phyloP scores from a whole-genome alignment of 768 basidiomycete genomes.

The Pleurotus djamor region DNA sequence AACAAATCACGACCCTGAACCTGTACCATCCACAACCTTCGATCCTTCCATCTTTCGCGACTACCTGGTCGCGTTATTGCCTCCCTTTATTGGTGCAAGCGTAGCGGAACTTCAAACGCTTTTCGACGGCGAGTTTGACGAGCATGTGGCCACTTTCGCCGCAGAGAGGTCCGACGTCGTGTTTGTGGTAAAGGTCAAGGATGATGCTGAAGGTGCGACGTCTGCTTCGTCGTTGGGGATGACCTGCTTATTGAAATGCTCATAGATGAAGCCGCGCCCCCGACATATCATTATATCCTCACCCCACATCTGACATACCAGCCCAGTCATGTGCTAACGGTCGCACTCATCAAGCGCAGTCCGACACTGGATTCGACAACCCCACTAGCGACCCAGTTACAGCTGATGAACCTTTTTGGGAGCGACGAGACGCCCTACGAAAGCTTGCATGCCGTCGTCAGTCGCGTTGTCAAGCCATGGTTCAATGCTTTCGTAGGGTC shows the following conservation, averaged over 20 bases:
- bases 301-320: slow-evolving; percentile 79
- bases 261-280: slow-evolving; percentile 52
- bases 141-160: slow-evolving; percentile 74
- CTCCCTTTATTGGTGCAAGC: slow-evolving; percentile 77
- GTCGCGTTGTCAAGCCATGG: slow-evolving; percentile 95
- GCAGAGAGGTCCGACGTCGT: slow-evolving; percentile 73
- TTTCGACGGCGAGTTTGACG: slow-evolving; percentile 74
- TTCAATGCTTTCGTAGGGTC: slow-evolving; percentile 97
- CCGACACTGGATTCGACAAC: slow-evolving; percentile 77
- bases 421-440: slow-evolving; percentile 93
- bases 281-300: slow-evolving; percentile 65
- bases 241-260: slow-evolving; percentile 7
- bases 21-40: slow-evolving; percentile 39
- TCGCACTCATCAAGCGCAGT: slow-evolving; percentile 93
- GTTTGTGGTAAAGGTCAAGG: slow-evolving; percentile 79
- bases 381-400: slow-evolving; percentile 83
- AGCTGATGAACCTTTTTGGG: slow-evolving; percentile 89
- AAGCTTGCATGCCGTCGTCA: slow-evolving; percentile 92
- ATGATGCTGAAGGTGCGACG: slow-evolving; percentile 69
- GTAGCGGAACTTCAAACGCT: slow-evolving; percentile 62
- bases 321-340: slow-evolving; percentile 74
- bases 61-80: slow-evolving; percentile 72
- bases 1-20: slow-evolving; percentile 16
- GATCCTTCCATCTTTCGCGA: slow-evolving; percentile 68
- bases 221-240: slow-evolving; percentile 8